Base-by-base conservation (phyloP, 768 basidiomycete genomes). In the Amylocystis lapponica region DNA sequence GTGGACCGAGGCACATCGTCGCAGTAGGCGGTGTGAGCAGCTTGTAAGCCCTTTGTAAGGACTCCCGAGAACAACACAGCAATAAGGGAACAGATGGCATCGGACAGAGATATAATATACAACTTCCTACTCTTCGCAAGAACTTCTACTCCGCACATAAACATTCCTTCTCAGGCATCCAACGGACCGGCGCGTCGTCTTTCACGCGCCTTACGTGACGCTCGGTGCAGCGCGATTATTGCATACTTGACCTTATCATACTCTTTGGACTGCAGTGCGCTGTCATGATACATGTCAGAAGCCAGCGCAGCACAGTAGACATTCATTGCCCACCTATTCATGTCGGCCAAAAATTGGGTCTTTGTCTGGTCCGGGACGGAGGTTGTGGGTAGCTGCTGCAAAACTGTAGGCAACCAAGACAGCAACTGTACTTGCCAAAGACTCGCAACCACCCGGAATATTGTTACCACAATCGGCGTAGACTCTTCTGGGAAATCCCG, bases 401-500 rank as follows among this genome's bases (percentile, higher is more conserved):
- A 61, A 11, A 88, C 74, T 19, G 73, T 61, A 2, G 83, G 80
- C 13, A 93, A 59, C 86, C 90, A 95, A 17, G 69, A 61, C 27
- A 84, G 66, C 34, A 94, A 60, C 57, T 84, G 81, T 6, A 68
- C 57, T 2, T 84, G 71, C 81, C 86, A 90, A n/a, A 79, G 56
- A 27, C 68, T 64, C 21, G 81, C 72, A 39, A 92, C 61, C 11
- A 76, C 71, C 13, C 88, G 77, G 61, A 95, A 77, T 48, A 97
- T 81, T 2, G 83, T 78, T 43, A 90, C 79, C 34, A 94, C 82
- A 27, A 69, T 60, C 8, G 85, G 72, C 5, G 80, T 70, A 3
- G 82, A 75, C 46, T 97, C 95, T 58, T 91, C 91, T 3, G 90
- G 89, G 60, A 94, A 98, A 48, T 86, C 83, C 85, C 81, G 4